Evolutionary conservation across 2,329 filamentous ascomycete genomes (phyloP).

Genomic region (Pseudogymnoascus sp.): DNA sequence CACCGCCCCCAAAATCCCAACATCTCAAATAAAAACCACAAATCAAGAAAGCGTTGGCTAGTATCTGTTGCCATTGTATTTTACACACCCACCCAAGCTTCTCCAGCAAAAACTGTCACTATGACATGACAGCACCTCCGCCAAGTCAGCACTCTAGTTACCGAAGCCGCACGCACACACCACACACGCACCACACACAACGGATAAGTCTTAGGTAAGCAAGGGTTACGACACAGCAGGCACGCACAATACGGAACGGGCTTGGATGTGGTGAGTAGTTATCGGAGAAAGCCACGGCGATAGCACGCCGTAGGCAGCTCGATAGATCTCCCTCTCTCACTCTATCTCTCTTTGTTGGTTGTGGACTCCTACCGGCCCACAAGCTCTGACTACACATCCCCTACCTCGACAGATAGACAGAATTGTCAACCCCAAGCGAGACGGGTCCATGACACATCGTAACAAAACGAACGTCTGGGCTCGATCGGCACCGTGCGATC

Average conservation of each 20-base stretch:
- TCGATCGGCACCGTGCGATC: not conserved
- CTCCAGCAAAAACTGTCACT: not conserved
- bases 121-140: constrained; percentile 1
- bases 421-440: not conserved
- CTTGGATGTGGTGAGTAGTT: no score
- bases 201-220: not conserved
- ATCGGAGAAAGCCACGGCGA: no score
- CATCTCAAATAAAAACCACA: no score
- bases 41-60: no score
- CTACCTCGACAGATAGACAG: not conserved
- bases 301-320: no score
- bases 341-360: no score
- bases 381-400: not conserved
- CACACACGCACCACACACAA: not conserved
- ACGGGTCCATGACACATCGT: not conserved
- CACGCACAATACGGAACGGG: no score
- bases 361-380: not conserved
- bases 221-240: not conserved
- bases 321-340: no score
- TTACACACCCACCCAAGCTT: not conserved
- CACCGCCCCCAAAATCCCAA: not conserved
- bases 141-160: constrained; percentile 6
- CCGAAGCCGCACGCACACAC: not conserved
- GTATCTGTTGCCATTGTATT: no score
- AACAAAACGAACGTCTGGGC: not conserved